Evolutionary conservation across 805 yeast genomes (phyloP).

Genomic region (Barnettozyma vustinii): DNA sequence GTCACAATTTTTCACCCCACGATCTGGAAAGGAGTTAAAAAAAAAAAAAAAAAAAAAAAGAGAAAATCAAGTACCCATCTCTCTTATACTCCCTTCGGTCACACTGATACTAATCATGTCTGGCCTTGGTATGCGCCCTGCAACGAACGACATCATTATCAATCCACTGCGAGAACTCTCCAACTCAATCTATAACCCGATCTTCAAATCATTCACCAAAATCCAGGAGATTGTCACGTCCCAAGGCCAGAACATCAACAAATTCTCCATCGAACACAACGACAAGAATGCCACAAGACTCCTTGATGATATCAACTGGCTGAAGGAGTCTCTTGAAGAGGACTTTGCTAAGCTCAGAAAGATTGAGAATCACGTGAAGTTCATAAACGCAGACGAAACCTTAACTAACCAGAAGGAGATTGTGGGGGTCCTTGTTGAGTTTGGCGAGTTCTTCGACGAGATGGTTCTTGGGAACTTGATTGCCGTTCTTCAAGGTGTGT

Average conservation of each 20-base stretch:
- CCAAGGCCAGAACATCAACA: not conserved
- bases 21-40: not conserved
- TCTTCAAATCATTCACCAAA: constrained; percentile 4
- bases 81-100: no score
- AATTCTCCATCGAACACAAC: not conserved
- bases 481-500: constrained; percentile 6
- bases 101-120: not conserved
- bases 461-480: constrained; percentile 6
- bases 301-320: constrained; percentile 8
- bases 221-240: constrained; percentile 3
- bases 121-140: not conserved
- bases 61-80: no score
- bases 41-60: not conserved
- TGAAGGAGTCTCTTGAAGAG: constrained; percentile 3
- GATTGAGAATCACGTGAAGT: constrained; percentile 8
- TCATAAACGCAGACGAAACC: constrained; percentile 10
- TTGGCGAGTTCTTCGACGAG: constrained; percentile 9
- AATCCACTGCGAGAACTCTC: constrained; percentile 5
- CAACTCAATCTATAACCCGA: constrained; percentile 5
- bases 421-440: constrained; percentile 8
- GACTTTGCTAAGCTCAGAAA: constrained; percentile 4
- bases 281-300: not conserved
- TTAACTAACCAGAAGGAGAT: constrained; percentile 8
- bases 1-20: not conserved
- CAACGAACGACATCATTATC: constrained; percentile 8